These are phyloP conservation scores for Solanum chiquidenum DNA, from an alignment of 257 asterid species.

Conservation along the genomic window DNA sequence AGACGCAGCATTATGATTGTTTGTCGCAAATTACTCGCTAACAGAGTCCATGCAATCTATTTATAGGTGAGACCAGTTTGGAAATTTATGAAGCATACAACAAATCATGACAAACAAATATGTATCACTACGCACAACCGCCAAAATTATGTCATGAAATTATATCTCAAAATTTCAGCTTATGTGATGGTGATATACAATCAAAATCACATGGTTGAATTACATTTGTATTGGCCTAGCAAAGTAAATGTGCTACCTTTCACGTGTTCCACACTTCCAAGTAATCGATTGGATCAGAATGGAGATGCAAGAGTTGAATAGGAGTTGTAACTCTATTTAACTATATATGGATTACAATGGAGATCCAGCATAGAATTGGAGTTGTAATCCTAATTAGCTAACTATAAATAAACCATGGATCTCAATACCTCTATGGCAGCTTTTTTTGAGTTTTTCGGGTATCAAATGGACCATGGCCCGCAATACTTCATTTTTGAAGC, in stretches of 20 bases:
- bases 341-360: not conserved
- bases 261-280: not conserved
- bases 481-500: not conserved
- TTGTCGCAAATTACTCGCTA: not conserved
- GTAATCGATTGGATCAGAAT: not conserved
- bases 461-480: not conserved
- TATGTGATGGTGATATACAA: not conserved
- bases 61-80: not conserved
- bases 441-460: not conserved
- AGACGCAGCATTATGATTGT: not conserved
- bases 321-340: not conserved
- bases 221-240: not conserved
- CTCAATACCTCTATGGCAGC: not conserved
- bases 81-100: not conserved
- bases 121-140: not conserved
- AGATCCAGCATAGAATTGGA: not conserved
- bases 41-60: not conserved
- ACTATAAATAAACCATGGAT: not conserved
- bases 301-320: not conserved
- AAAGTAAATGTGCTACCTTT: not conserved
- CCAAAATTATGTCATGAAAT: not conserved
- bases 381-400: not conserved
- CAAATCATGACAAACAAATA: not conserved
- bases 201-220: not conserved
- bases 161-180: not conserved